Percentiles rank a stretch among this genome's conserved stretches.
Conservation (phyloP, 2,329 filamentous ascomycete genomes). For the Penicillium crustosum region DNA sequence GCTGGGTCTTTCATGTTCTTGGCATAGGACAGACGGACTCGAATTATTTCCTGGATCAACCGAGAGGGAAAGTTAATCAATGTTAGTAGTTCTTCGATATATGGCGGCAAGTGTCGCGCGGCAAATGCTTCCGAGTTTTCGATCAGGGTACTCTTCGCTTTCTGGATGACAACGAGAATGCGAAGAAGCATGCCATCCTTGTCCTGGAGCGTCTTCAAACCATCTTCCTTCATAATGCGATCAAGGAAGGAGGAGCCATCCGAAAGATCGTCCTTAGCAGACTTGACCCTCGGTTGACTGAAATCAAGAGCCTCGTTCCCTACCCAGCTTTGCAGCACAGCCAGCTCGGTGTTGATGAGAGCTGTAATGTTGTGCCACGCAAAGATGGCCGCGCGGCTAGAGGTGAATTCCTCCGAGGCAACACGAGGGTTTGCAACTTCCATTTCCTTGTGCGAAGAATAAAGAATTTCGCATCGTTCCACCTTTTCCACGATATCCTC, state of each 20-base stretch:
- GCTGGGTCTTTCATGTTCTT: slow-evolving; percentile 94
- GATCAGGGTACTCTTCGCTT: slow-evolving; percentile 90
- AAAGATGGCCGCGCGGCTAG: slow-evolving; percentile 84
- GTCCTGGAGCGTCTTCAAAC: slow-evolving; percentile 85
- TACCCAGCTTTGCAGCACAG: slow-evolving; percentile 91
- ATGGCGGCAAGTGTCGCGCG: slow-evolving; percentile 87
- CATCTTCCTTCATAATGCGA: slow-evolving; percentile 91
- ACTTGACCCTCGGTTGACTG: slow-evolving; percentile 68
- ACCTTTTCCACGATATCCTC: slow-evolving; percentile 87
- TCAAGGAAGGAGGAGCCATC: slow-evolving; percentile 95
- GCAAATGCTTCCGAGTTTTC: slow-evolving; percentile 80
- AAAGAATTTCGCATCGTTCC: slow-evolving; percentile 81
- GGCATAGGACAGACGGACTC: slow-evolving; percentile 84
- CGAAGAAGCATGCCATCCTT: slow-evolving; percentile 77
- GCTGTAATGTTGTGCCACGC: slow-evolving; percentile 97
- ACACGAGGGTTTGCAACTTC: slow-evolving; percentile 73
- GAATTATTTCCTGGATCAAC: slow-evolving; percentile 94
- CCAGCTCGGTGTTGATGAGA: slow-evolving; percentile 91
- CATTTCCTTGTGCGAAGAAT: slow-evolving; percentile 75
- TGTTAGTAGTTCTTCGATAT: slow-evolving; percentile 93
- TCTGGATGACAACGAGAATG: slow-evolving; percentile 82
- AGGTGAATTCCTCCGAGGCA: slow-evolving; percentile 71
- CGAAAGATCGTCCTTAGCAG: slow-evolving; percentile 69
- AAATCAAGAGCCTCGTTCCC: slow-evolving; percentile 96
- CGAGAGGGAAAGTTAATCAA: slow-evolving; percentile 97